Percentiles rank a stretch among this genome's conserved stretches.
phyloP scores from a whole-genome alignment of 169 alveolate species.

The Neospora caninum region DNA sequence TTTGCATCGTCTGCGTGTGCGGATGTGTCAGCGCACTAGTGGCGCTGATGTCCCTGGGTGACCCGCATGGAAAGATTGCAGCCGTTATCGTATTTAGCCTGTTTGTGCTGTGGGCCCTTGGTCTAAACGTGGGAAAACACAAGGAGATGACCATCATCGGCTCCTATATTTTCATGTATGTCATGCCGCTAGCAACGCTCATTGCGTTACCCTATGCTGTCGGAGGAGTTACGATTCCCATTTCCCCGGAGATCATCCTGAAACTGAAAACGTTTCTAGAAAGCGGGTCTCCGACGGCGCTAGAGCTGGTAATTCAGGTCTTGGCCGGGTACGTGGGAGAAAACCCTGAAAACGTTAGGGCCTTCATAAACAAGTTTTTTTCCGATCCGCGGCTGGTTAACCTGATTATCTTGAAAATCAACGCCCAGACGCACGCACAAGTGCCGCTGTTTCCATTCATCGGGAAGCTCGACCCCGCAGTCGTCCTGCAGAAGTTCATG shows the following conservation, averaged over 20 bases:
- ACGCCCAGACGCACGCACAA: not conserved
- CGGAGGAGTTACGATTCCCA: constrained; percentile 27
- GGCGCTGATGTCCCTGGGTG: constrained; percentile 22
- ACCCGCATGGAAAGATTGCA: constrained; percentile 41
- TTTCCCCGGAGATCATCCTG: constrained; percentile 33
- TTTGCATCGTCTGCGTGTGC: constrained; percentile 56
- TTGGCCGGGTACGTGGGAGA: not conserved
- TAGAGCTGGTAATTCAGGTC: not conserved
- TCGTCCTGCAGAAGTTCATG: not conserved
- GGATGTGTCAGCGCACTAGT: constrained; percentile 45
- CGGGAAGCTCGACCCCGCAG: not conserved
- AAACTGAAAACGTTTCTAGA: not conserved
- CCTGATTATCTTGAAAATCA: not conserved
- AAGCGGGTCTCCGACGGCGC: not conserved
- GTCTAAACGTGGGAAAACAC: constrained; percentile 35
- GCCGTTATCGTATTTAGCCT: constrained; percentile 19
- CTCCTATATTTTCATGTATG: constrained; percentile 61
- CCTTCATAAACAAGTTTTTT: not conserved
- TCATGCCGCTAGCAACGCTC: constrained; percentile 57
- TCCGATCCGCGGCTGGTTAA: not conserved
- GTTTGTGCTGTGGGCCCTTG: constrained; percentile 39
- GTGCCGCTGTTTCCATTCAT: not conserved
- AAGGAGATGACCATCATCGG: constrained; percentile 68
- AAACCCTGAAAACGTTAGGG: not conserved
- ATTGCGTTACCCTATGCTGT: constrained; percentile 56